Base-by-base conservation (phyloP, 129 eudicot genomes). In the Erigeron canadensis region DNA sequence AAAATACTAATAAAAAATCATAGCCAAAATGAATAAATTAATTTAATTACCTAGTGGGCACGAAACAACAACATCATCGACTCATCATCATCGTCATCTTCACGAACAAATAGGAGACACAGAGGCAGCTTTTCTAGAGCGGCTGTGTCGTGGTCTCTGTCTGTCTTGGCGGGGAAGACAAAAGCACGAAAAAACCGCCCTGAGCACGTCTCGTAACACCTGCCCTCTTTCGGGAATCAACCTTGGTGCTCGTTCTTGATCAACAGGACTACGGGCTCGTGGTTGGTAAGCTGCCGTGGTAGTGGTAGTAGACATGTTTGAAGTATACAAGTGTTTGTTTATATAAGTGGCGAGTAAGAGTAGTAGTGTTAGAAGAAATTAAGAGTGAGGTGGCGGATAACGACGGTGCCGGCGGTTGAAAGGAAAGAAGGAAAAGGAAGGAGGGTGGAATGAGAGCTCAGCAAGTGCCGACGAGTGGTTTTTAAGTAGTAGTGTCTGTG, bases 141-240 rank as follows among this genome's bases (percentile, higher is more conserved):
- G 79, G 10, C 74, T 72, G 8, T 13, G 53, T 19, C 41, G 47
- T 34, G 10, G 38, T 64, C 77, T 22, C 65, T 65, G 78, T 17
- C 64, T 57, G 21, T 37, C 78, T 46, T 65, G 69, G n/a, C n/a
- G n/a, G 54, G 65, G 1, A 46, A 79, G 60, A 23, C 75, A 79
- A 0, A 74, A 28, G 53, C 72, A 68, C 5, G 74, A 68, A 11
- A 77, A 73, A 37, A 69, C 72, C 16, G 63, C 1, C 22, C 57
- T 43, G 18, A 82, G 8, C 28, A 68, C 65, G 45, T 73, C 68
- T 17, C 79, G 80, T 4, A 82, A 69, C 9, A 82, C 82, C 69
- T 77, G 86, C 7, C 86, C 86, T 10, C 86, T 18, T 51, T 59
- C 41, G 4, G 86, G 86, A 59, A 82, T 82, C 80, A 67, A 69